These are phyloP conservation scores for Saccharomyces jurei DNA, from an alignment of 805 yeast species.

Conservation along the genomic window DNA sequence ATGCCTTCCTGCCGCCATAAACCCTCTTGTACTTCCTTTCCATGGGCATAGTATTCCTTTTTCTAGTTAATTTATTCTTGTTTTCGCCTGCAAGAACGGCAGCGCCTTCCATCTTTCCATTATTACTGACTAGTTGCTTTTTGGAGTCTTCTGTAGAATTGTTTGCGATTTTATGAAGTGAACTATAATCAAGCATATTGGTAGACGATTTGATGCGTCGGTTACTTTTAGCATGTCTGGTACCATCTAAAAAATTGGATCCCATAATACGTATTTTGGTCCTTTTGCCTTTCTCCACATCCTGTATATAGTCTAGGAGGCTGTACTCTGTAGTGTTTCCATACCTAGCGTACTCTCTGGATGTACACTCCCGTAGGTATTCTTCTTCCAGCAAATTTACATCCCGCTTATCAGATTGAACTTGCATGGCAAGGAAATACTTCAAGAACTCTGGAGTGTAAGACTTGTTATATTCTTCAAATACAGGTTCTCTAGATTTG, in stretches of 20 bases:
- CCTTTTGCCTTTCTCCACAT: constrained; percentile 13
- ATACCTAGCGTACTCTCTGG: constrained; percentile 9
- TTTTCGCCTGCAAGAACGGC: not conserved
- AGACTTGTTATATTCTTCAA: constrained; percentile 25
- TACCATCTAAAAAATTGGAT: constrained; percentile 1
- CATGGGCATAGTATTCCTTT: not conserved
- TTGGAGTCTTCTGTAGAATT: not conserved
- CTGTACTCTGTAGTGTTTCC: constrained; percentile 10
- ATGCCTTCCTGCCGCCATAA: constrained; percentile 10
- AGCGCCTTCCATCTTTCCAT: not conserved
- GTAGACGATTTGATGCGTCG: not conserved
- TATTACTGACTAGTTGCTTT: not conserved
- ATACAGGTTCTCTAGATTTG: constrained; percentile 24
- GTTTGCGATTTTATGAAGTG: not conserved
- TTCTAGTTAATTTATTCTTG: not conserved
- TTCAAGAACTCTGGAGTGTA: constrained; percentile 20
- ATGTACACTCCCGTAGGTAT: constrained; percentile 13
- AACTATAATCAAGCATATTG: not conserved
- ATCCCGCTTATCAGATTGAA: constrained; percentile 20
- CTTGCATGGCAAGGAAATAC: constrained; percentile 25
- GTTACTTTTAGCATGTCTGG: not conserved
- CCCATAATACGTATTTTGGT: constrained; percentile 19
- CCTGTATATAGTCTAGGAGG: constrained; percentile 20
- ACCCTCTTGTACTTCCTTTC: constrained; percentile 4
- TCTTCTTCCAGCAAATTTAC: constrained; percentile 19